phyloP scores from a whole-genome alignment of 2,329 filamentous ascomycete species.

The Colletotrichum spinosum region DNA sequence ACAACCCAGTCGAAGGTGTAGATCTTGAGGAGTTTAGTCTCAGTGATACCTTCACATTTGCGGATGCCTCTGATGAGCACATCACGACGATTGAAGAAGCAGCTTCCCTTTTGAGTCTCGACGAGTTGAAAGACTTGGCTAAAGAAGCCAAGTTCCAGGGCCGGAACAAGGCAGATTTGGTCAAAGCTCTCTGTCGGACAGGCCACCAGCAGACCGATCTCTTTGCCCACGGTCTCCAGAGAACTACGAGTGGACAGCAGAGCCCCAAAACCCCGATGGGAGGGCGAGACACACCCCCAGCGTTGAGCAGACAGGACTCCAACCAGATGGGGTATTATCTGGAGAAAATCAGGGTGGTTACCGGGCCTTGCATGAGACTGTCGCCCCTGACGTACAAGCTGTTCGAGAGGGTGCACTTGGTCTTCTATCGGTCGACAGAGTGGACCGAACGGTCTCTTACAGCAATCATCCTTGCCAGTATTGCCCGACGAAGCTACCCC shows the following conservation, averaged over 20 bases:
- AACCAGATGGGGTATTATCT: slow-evolving; percentile 82
- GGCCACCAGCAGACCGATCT: slow-evolving; percentile 82
- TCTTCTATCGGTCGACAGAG: slow-evolving; percentile 95
- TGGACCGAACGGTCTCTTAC: slow-evolving; percentile 98
- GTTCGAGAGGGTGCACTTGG: slow-evolving; percentile 93
- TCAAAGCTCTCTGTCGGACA: slow-evolving; percentile 77
- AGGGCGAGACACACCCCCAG: slow-evolving; percentile 45
- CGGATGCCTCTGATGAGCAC: slow-evolving; percentile 78
- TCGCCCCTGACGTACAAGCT: slow-evolving; percentile 79
- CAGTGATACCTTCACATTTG: slow-evolving; percentile 76
- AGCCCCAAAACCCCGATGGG: slow-evolving; percentile 53
- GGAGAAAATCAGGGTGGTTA: slow-evolving; percentile 79
- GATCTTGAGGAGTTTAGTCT: slow-evolving; percentile 59
- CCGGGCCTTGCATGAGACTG: slow-evolving; percentile 87
- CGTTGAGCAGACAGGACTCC: slow-evolving; percentile 49
- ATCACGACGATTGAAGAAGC: slow-evolving; percentile 87
- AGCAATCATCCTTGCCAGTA: slow-evolving; percentile 92
- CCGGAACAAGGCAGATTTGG: slow-evolving; percentile 86
- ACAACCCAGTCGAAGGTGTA: slow-evolving; percentile 44
- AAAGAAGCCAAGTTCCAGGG: slow-evolving; percentile 90
- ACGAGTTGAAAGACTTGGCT: slow-evolving; percentile 86
- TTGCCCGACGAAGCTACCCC: slow-evolving; percentile 88
- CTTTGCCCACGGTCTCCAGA: slow-evolving; percentile 74
- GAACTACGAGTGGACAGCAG: slow-evolving; percentile 69
- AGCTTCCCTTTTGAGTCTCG: slow-evolving; percentile 81